These are phyloP conservation scores for Macrophomina pseudophaseolina DNA, from an alignment of 2,329 filamentous ascomycete genomes.

Conservation along the genomic window DNA sequence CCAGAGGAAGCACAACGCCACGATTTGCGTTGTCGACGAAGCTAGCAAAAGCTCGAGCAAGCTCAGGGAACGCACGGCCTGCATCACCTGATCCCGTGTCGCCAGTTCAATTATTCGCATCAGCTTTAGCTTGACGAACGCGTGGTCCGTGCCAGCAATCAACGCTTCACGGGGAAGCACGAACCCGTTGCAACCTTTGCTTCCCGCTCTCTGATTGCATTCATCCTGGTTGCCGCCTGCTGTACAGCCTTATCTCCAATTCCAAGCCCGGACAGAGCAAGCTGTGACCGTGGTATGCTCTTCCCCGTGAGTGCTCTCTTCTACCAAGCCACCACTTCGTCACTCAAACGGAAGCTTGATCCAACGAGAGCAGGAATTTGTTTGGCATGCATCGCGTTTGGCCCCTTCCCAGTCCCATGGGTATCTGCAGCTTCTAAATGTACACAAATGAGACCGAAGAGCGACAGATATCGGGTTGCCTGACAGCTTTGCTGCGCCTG, in stretches of 20 bases:
- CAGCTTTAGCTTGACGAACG: constrained; percentile 17
- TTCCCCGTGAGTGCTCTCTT: neutral
- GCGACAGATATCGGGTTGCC: constrained; percentile 16
- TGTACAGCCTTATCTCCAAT: constrained; percentile 16
- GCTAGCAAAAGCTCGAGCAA: constrained; percentile 17
- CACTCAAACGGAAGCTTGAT: neutral
- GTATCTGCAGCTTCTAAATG: constrained; percentile 18
- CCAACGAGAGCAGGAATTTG: neutral
- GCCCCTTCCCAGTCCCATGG: constrained; percentile 11
- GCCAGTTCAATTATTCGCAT: neutral
- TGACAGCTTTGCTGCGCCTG: neutral
- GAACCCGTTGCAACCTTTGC: constrained; percentile 21
- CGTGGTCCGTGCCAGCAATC: constrained; percentile 20
- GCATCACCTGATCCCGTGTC: constrained; percentile 20
- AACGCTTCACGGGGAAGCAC: constrained; percentile 16
- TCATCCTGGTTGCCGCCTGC: neutral
- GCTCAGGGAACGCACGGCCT: constrained; percentile 9
- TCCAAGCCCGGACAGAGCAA: constrained; percentile 5
- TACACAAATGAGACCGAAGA: constrained; percentile 5
- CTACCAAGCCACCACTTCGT: constrained; percentile 4
- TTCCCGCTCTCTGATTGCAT: constrained; percentile 14
- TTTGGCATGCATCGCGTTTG: neutral
- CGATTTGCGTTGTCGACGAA: constrained; percentile 5
- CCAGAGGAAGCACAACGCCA: constrained; percentile 13
- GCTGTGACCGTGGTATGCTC: neutral